Base-by-base conservation (phyloP, 306 rosid genomes). In the Quercus glauca region DNA sequence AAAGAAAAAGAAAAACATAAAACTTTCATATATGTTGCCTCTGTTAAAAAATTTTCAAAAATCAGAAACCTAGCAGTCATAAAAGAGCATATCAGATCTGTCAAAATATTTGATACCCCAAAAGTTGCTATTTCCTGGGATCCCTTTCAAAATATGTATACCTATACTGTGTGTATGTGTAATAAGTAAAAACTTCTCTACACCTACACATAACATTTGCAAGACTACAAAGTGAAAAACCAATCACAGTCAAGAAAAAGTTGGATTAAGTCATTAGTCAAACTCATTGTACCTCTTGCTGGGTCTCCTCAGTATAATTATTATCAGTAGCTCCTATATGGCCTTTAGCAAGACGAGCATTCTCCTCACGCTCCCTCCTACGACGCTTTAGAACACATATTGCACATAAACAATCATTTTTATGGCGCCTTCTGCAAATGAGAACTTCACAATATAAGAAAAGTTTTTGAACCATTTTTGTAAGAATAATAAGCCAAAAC, bases 331-430 rank as follows among this genome's bases (percentile, higher is more conserved):
- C 76, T 76, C 90, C 94, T 53, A 33, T 79, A 78, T 43, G 88
- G 77, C 85, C 89, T 78, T 86, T 89, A 20, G 89, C 89, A 71
- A 86, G 83, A 77, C 90, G 89, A 67, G 89, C 99, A 83, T 67
- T 90, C 82, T 91, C 96, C 85, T 92, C 98, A n/a, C 96, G 85
- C 88, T 95, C 99, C 88, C 85, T 92, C 85, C 98, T 92, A 69
- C 94, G 94, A 71, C 94, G 91, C 90, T 95, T 92, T 49, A 95
- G 80, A 79, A 95, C 94, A 87, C 98, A 95, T 82, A 95, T 88
- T 72, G 99, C 98, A 85, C 99, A 95, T 83, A 95, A 85, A 80
- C 99, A 93, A 65, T 95, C 97, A 5, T 83, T 89, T 78, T 95
- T 95, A 85, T 95, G 99, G 76, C 92, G 97, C 90, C 99, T 90